Base-by-base conservation (phyloP, 1,284 basidiomycete species). In the Anthracocystis setariae region DNA sequence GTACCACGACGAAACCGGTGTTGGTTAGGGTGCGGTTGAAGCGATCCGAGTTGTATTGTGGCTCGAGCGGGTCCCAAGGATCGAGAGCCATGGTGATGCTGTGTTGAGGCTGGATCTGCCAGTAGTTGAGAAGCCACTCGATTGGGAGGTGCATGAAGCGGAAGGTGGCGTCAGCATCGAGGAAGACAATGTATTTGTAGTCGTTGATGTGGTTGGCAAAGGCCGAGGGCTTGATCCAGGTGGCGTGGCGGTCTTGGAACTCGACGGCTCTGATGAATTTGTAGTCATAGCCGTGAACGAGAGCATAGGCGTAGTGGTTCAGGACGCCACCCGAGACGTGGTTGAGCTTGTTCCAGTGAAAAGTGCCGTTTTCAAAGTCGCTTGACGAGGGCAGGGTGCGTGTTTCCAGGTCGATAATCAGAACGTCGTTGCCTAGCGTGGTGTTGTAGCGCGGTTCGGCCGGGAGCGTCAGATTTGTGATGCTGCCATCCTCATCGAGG, bases 181-280 rank as follows among this genome's bases (percentile, higher is more conserved):
- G 38, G 38, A 39, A 39, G 18, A 39, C 38, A n/a, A 39, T n/a
- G 18, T 17, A 39, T 8, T 39, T 39, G 38, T 39, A 39, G 38
- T 39, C 38, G 38, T 39, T n/a, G 18, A 39, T 39, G 38, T 39
- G 38, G 18, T 39, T 39, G 38, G 38, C 38, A 39, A 39, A 39
- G 17, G 38, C 38, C 38, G 38, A 39, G 7, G 38, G 38, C 18
- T 39, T 39, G 38, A 17, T 12, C 38, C 38, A 39, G 38, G 15
- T 39, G 4, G 15, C 38, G 38, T 17, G 18, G 18, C 38, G 38
- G 18, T 39, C 38, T n/a, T 12, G 15, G 38, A 39, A n/a, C n/a
- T 39, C 38, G 38, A 12, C 38, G 38, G 38, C 38, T 20, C 18
- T 12, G 18, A 39, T 39, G n/a, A 39, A 39, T n/a, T 39, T 39